Conservation (phyloP, 331 rosid genomes). For the Stylosanthes scabra region DNA sequence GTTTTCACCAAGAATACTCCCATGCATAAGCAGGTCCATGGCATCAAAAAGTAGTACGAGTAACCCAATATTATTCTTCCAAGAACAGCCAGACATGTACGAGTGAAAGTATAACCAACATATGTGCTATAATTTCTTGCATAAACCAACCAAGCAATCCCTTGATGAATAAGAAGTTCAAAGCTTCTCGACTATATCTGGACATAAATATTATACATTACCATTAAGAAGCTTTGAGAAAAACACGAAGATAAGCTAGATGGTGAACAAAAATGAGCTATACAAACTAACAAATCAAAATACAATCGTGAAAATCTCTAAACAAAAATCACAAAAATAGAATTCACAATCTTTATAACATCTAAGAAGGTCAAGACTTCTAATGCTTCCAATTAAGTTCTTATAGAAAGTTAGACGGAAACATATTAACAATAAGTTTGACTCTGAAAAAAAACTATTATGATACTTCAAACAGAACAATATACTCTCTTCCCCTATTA, state of each 20-base stretch:
- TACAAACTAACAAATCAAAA: slow-evolving; percentile 17
- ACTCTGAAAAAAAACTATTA: background rate
- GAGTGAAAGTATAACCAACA: slow-evolving; percentile 83
- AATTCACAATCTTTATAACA: slow-evolving; percentile 28
- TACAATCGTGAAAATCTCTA: background rate
- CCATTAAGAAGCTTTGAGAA: slow-evolving; percentile 27
- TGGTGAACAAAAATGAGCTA: background rate
- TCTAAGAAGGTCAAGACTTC: slow-evolving; percentile 8
- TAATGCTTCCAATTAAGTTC: slow-evolving; percentile 6
- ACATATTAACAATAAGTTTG: background rate
- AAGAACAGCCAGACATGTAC: slow-evolving; percentile 80
- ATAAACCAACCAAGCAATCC: slow-evolving; percentile 93
- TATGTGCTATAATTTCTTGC: slow-evolving; percentile 93
- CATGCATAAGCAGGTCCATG: slow-evolving; percentile 94
- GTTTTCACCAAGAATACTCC: slow-evolving; percentile 95
- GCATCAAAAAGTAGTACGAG: slow-evolving; percentile 86
- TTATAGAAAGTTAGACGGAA: background rate
- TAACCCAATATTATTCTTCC: slow-evolving; percentile 72
- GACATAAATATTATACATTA: slow-evolving; percentile 10
- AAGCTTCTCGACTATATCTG: slow-evolving; percentile 95
- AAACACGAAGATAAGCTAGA: background rate
- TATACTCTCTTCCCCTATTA: slow-evolving; percentile 37
- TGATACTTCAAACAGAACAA: background rate
- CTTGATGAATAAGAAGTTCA: slow-evolving; percentile 93
- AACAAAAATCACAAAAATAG: slow-evolving; percentile 7